Evolutionary conservation across 495 filamentous ascomycete species (phyloP).

Genomic region (Penicillium parvum): DNA sequence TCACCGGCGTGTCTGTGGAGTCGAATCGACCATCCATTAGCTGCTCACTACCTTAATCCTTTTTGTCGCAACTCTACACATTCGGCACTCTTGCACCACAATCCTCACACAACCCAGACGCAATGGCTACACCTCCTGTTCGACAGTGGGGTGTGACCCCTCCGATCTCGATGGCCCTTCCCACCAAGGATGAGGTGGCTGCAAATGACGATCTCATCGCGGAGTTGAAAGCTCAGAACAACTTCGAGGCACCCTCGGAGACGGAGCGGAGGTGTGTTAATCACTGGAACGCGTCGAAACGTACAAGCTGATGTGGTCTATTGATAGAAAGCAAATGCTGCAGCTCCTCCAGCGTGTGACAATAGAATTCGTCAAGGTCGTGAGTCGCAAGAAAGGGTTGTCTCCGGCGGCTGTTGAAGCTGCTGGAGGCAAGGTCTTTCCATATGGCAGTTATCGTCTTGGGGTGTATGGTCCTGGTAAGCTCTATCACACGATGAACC

Average conservation of each 20-base stretch:
- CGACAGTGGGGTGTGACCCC: conserved; percentile 78
- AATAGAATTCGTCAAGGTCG: conserved; percentile 77
- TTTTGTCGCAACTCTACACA: conserved; percentile 12
- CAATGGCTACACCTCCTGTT: conserved; percentile 42
- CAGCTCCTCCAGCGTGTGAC: conserved; percentile 70
- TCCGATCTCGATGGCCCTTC: conserved; percentile 71
- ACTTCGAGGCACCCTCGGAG: conserved; percentile 77
- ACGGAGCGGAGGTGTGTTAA: conserved; percentile 65
- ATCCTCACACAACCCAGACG: conserved; percentile 36
- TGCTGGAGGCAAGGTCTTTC: conserved; percentile 85
- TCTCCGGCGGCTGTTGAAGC: conserved; percentile 71
- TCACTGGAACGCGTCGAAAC: too few relatives aligned
- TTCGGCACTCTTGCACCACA: conserved; percentile 2
- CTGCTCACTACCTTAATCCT: conserved; percentile 25
- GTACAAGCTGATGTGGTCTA: too few relatives aligned
- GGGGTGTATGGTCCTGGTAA: conserved; percentile 87
- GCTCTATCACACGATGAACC: conserved; percentile 7
- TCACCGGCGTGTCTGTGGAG: conserved; percentile 4
- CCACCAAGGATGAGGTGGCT: conserved; percentile 68
- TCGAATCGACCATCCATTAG: conserved; percentile 16
- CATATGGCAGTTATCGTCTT: conserved; percentile 89
- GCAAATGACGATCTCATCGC: conserved; percentile 73
- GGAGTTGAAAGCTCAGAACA: conserved; percentile 78
- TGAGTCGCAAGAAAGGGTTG: conserved; percentile 70
- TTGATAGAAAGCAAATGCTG: conserved; percentile 51